Percentiles rank a stretch among this genome's conserved stretches.
Conservation (phyloP, 31 red algal species). For the Asparagopsis taxiformis region DNA sequence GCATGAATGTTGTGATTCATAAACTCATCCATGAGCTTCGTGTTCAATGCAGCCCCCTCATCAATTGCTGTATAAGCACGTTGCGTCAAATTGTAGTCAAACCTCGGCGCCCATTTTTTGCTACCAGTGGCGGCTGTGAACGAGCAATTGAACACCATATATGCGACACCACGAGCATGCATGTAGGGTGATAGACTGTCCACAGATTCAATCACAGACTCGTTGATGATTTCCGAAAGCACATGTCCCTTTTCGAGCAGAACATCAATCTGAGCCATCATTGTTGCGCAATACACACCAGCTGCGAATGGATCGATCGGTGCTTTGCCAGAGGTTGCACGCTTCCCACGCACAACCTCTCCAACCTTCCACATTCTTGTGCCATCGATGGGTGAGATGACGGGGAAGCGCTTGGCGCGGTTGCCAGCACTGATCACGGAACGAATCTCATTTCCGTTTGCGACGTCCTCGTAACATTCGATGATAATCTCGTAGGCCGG, state of each 20-base stretch:
- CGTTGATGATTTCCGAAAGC: constrained; percentile 89
- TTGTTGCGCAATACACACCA: constrained; percentile 92
- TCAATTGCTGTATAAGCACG: constrained; percentile 85
- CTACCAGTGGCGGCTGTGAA: constrained; percentile 84
- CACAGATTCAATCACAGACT: constrained; percentile 96
- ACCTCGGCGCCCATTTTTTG: constrained; percentile 95
- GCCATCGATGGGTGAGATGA: constrained; percentile 87
- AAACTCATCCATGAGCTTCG: constrained; percentile 71
- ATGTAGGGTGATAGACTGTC: constrained; percentile 96
- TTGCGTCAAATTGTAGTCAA: constrained; percentile 96
- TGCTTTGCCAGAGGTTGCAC: constrained; percentile 32
- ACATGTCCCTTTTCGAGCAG: constrained; percentile 93
- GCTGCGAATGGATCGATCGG: constrained; percentile 90
- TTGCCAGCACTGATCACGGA: constrained; percentile 80
- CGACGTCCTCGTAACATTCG: constrained; percentile 97
- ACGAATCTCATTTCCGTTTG: constrained; percentile 89
- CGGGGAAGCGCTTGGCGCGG: constrained; percentile 71
- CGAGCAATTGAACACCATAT: constrained; percentile 98
- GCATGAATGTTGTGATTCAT: constrained; percentile 84
- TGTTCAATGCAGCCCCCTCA: constrained; percentile 55
- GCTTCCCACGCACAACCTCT: constrained; percentile 69
- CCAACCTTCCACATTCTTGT: constrained; percentile 97
- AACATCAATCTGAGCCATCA: constrained; percentile 99
- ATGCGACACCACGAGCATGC: constrained; percentile 94
- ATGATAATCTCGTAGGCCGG: constrained; percentile 91